Conservation (phyloP, 768 basidiomycete genomes). For the Arthromyces matolae region DNA sequence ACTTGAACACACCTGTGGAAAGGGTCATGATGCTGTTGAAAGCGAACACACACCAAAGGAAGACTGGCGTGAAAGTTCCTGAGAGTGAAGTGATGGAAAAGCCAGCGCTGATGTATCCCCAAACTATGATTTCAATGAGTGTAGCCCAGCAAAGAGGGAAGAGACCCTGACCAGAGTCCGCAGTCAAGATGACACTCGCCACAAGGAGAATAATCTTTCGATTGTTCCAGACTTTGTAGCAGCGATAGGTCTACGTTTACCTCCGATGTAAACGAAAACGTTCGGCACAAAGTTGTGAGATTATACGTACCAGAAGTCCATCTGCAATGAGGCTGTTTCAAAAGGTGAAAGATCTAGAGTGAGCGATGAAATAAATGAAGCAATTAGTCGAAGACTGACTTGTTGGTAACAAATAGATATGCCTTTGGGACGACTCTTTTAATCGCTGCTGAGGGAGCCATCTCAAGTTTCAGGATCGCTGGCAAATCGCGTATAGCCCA, state of each 20-base stretch:
- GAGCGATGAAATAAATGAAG: neutral
- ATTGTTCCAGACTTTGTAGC: conserved; percentile 12
- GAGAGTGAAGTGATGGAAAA: neutral
- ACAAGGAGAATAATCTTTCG: conserved; percentile 4
- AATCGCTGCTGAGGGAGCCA: neutral
- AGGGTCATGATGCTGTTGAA: conserved; percentile 23
- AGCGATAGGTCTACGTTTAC: conserved; percentile 9
- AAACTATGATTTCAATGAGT: conserved; percentile 12
- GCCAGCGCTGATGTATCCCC: conserved; percentile 17
- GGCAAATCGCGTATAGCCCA: conserved; percentile 23
- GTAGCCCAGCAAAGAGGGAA: neutral
- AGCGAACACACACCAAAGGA: conserved; percentile 23
- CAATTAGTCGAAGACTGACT: conserved; percentile 22
- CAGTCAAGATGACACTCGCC: conserved; percentile 23
- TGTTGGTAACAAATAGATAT: conserved; percentile 35
- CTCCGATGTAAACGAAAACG: too few species aligned
- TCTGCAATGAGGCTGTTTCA: conserved; percentile 24
- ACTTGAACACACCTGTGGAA: conserved; percentile 18
- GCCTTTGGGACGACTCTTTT: conserved; percentile 24
- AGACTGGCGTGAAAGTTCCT: conserved; percentile 11
- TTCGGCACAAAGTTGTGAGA: too few species aligned
- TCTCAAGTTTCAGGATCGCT: conserved; percentile 9
- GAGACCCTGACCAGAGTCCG: conserved; percentile 27
- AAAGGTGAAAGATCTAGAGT: neutral
- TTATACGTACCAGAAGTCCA: conserved; percentile 21